Evolutionary conservation across 75 land plant genomes (phyloP).

Genomic region (Sequoia sempervirens): DNA sequence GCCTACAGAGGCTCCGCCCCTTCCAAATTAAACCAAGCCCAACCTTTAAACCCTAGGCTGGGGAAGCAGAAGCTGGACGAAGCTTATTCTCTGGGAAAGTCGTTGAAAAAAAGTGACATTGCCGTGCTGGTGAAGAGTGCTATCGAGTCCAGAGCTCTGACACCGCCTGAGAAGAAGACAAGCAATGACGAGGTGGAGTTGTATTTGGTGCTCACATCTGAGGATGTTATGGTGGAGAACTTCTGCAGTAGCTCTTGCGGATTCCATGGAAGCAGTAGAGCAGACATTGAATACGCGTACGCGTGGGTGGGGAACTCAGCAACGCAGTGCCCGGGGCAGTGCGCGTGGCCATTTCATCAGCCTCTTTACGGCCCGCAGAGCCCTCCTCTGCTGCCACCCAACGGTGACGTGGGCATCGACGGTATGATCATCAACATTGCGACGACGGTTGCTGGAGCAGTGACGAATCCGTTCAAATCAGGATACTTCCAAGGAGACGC

Average conservation of each 20-base stretch:
- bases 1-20: constrained; percentile 10
- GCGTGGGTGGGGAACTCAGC: constrained; percentile 74
- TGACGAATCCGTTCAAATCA: constrained; percentile 58
- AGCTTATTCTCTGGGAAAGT: constrained; percentile 16
- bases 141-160: background rate
- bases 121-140: background rate
- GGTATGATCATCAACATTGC: constrained; percentile 73
- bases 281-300: constrained; percentile 18
- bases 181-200: background rate
- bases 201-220: constrained; percentile 39
- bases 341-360: constrained; percentile 77
- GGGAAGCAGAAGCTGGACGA: constrained; percentile 16
- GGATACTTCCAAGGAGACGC: constrained; percentile 69
- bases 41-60: background rate
- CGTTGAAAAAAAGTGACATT: constrained; percentile 13
- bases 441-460: constrained; percentile 53
- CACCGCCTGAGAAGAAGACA: too few species aligned
- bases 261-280: constrained; percentile 17
- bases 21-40: background rate
- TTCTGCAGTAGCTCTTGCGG: constrained; percentile 52
- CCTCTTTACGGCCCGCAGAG: constrained; percentile 62
- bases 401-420: constrained; percentile 64
- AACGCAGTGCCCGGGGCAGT: constrained; percentile 65
- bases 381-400: constrained; percentile 58
- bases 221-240: constrained; percentile 35